Base-by-base conservation (phyloP, 1,284 basidiomycete genomes). In the Trichosporon faecale region DNA sequence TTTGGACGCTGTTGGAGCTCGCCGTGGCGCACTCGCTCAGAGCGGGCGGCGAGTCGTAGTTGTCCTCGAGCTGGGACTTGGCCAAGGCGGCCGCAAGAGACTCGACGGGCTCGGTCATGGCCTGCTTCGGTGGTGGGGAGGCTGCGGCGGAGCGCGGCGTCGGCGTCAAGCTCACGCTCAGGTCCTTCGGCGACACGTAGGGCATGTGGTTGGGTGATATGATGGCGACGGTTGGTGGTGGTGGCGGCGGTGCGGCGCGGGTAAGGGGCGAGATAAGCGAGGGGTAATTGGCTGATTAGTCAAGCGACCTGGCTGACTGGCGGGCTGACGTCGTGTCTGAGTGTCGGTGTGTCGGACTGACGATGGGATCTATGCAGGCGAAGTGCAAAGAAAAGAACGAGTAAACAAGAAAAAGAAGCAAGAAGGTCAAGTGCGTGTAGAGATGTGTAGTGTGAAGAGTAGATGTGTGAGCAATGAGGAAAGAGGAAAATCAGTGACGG, bases 171-270 rank as follows among this genome's bases (percentile, higher is more conserved):
- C 4, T 9, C 31, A 49, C 61, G 33, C 61, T 63, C 2, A 64
- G 29, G 61, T 68, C 67, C 46, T 68, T 68, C 7, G 67, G 67
- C 31, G 67, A 64, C 21, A 68, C 33, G 44, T 68, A 68, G n/a
- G 67, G 67, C 67, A 68, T 68, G 11, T n/a, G 9, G 61, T 46
- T 23, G 33, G 37, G 35, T 31, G 66, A 9, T 23, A 21, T 25
- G n/a, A 23, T 52, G 49, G 49, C 49, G 49, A 12, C 49, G 23
- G 49, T 44, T 37, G 35, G 35, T 14, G 35, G 4, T 9, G 35
- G 14, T 14, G 35, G 49, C 49, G 23, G 49, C 49, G 49, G 49
- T 44, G 40, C 21, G n/a, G 49, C 49, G 49, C 49, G 21, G 18
- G 16, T 52, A 23, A 23, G 49, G 21, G 49, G 49, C 49, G 49